phyloP scores from a whole-genome alignment of 352 stramenopile genomes.

The Phytopythium helicoides region DNA sequence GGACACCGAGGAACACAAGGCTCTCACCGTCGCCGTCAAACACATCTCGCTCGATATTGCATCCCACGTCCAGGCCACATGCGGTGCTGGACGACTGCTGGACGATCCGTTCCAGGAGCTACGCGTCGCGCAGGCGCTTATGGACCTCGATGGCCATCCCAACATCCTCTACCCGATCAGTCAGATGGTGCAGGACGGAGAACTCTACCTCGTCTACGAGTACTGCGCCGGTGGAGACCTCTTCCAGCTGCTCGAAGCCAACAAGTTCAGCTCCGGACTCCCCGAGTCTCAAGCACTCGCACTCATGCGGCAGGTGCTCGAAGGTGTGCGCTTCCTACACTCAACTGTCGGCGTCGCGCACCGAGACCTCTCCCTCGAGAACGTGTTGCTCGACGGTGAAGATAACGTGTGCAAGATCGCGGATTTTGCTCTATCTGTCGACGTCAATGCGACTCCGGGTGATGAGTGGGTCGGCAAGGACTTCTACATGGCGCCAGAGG shows the following conservation, averaged over 20 bases:
- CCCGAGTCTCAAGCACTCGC: slow-evolving; percentile 9
- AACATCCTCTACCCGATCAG: slow-evolving; percentile 20
- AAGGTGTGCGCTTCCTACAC: slow-evolving; percentile 27
- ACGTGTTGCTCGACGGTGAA: slow-evolving; percentile 17
- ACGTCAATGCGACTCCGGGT: slow-evolving; percentile 14
- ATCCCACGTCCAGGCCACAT: background rate
- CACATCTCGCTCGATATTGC: slow-evolving; percentile 10
- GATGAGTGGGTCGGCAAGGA: slow-evolving; percentile 16
- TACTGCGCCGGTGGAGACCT: slow-evolving; percentile 40
- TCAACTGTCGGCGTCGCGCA: slow-evolving; percentile 20
- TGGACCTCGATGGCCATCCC: slow-evolving; percentile 7
- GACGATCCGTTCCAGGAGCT: slow-evolving; percentile 20
- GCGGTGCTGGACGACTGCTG: background rate
- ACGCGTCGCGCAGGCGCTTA: slow-evolving; percentile 5
- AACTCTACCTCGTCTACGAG: slow-evolving; percentile 30
- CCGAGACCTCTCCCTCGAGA: slow-evolving; percentile 31
- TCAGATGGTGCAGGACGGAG: slow-evolving; percentile 11
- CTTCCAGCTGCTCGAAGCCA: slow-evolving; percentile 4
- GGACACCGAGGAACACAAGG: background rate
- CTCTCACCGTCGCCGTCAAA: slow-evolving; percentile 25
- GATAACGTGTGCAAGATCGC: slow-evolving; percentile 29
- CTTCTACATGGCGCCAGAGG: slow-evolving; percentile 52
- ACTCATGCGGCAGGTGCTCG: slow-evolving; percentile 24
- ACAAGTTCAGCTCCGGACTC: slow-evolving; percentile 2
- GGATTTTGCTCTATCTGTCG: slow-evolving; percentile 34